Evolutionary conservation across 305 asterid species (phyloP).

Genomic region (Fraxinus velutina): DNA sequence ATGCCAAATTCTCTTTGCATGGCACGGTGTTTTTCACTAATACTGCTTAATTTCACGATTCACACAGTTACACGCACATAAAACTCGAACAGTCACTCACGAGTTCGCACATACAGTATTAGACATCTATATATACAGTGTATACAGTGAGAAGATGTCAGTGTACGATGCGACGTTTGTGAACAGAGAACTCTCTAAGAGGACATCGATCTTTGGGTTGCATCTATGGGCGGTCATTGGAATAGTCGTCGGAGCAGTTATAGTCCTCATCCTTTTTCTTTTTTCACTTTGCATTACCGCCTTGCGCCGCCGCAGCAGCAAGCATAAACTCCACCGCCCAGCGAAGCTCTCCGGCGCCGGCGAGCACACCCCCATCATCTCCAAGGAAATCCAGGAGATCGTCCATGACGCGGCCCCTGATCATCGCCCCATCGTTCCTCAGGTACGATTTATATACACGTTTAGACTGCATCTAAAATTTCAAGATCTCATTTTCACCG

Average conservation of each 20-base stretch:
- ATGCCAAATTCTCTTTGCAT: background rate
- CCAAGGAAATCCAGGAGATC: conserved; percentile 83
- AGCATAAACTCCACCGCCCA: conserved; percentile 38
- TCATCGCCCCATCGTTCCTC: conserved; percentile 55
- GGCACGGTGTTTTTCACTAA: background rate
- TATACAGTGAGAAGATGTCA: conserved; percentile 36
- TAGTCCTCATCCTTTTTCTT: conserved; percentile 52
- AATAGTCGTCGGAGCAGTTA: conserved; percentile 55
- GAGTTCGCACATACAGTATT: background rate
- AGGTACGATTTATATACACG: conserved; percentile 30
- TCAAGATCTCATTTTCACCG: conserved; percentile 23
- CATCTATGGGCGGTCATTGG: conserved; percentile 63
- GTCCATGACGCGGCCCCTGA: conserved; percentile 52
- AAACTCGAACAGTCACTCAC: background rate
- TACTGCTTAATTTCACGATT: background rate
- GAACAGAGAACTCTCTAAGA: conserved; percentile 50
- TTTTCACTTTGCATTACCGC: conserved; percentile 59
- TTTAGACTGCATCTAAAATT: background rate
- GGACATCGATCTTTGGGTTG: conserved; percentile 59
- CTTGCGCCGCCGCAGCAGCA: conserved; percentile 52
- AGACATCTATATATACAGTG: background rate
- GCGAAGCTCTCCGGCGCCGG: conserved; percentile 24
- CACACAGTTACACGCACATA: background rate
- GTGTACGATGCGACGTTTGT: conserved; percentile 49
- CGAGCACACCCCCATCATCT: conserved; percentile 55